phyloP scores from a whole-genome alignment of 345 rosid species.

The Abelmoschus esculentus region DNA sequence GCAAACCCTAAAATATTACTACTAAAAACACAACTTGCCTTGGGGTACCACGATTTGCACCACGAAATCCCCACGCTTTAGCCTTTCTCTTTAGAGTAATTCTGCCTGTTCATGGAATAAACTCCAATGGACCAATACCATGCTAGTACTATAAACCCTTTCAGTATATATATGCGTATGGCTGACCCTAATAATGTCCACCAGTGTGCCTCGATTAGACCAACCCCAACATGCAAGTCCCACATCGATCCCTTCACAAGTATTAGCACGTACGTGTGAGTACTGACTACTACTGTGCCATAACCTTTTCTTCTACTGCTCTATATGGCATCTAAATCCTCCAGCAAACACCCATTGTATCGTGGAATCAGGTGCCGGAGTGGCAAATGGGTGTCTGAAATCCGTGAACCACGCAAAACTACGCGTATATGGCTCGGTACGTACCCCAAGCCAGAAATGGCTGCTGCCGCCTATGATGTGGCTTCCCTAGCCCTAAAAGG shows the following conservation, averaged over 20 bases:
- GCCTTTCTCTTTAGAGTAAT: not conserved
- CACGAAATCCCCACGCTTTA: slow-evolving; percentile 54
- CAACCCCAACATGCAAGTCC: slow-evolving; percentile 16
- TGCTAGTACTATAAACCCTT: not conserved
- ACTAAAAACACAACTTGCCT: not conserved
- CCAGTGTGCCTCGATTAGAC: slow-evolving; percentile 22
- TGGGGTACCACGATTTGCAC: slow-evolving; percentile 12
- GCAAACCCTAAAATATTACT: not conserved
- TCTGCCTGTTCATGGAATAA: not conserved
- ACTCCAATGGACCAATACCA: too few species aligned
- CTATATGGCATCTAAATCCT: slow-evolving; percentile 14
- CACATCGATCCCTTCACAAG: slow-evolving; percentile 10
- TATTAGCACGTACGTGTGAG: slow-evolving; percentile 6
- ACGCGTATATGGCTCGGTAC: slow-evolving; percentile 95
- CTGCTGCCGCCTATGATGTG: slow-evolving; percentile 81
- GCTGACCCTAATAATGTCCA: slow-evolving; percentile 25
- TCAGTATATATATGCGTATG: slow-evolving; percentile 8
- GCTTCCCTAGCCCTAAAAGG: slow-evolving; percentile 81
- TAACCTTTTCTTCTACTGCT: not conserved
- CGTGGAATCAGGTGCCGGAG: slow-evolving; percentile 73
- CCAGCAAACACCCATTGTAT: slow-evolving; percentile 41
- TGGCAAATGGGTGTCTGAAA: slow-evolving; percentile 89
- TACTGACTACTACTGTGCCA: not conserved
- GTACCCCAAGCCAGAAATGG: slow-evolving; percentile 72
- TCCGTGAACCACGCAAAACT: slow-evolving; percentile 83